Conservation (phyloP, 2,329 filamentous ascomycete species). For the Aureobasidium uvarum region DNA sequence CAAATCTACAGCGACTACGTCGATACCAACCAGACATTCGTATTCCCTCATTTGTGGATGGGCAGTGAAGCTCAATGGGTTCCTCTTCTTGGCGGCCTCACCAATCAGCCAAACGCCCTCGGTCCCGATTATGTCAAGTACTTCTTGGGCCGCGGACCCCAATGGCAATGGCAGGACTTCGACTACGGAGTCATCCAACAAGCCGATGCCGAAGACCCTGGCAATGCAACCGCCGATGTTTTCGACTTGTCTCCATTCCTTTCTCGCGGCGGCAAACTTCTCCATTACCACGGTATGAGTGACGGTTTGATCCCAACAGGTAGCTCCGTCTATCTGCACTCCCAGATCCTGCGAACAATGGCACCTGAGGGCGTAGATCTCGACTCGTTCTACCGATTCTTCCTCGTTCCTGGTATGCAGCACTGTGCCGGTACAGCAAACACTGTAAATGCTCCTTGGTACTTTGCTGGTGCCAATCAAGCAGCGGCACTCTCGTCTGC, state of each 20-base stretch:
- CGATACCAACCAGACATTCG: conserved; percentile 44
- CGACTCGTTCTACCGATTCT: conserved; percentile 46
- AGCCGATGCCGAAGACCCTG: conserved; percentile 46
- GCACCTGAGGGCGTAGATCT: conserved; percentile 40
- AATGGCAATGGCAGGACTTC: conserved; percentile 43
- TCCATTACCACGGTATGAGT: conserved; percentile 47
- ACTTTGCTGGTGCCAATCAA: conserved; percentile 45
- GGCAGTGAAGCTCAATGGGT: conserved; percentile 43
- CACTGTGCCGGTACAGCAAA: conserved; percentile 41
- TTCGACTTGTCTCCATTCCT: conserved; percentile 51
- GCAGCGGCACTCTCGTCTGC: conserved; percentile 27
- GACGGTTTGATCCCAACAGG: conserved; percentile 52
- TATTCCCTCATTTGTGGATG: conserved; percentile 43
- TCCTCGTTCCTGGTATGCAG: conserved; percentile 47
- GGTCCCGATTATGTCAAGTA: conserved; percentile 44
- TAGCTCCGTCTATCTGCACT: conserved; percentile 54
- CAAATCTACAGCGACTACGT: conserved; percentile 46
- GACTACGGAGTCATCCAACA: conserved; percentile 43
- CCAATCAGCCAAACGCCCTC: conserved; percentile 39
- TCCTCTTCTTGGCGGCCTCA: conserved; percentile 38
- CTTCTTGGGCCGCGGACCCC: conserved; percentile 43
- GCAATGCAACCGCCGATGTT: conserved; percentile 50
- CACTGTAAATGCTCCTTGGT: conserved; percentile 45
- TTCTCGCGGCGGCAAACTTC: conserved; percentile 43
- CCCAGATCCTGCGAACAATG: conserved; percentile 44